Conservation (phyloP, 805 yeast species). For the Hanseniaspora osmophila region DNA sequence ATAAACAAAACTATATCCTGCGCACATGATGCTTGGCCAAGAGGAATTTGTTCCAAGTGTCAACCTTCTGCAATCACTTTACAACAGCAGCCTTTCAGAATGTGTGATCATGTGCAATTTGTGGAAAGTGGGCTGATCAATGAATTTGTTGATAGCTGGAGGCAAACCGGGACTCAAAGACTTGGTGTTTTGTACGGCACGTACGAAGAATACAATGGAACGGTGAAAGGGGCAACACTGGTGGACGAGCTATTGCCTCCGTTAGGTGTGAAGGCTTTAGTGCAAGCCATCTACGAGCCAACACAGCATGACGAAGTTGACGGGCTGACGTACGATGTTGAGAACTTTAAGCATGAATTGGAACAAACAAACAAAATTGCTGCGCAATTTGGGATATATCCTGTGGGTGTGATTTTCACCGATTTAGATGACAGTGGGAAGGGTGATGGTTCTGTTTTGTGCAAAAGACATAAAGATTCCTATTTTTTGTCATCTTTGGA, state of each 20-base stretch:
- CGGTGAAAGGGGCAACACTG: slow-evolving; percentile 3
- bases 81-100: slow-evolving; percentile 77
- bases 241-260: slow-evolving; percentile 36
- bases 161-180: slow-evolving; percentile 76
- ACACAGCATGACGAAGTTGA: slow-evolving; percentile 79
- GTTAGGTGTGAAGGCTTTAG: slow-evolving; percentile 84
- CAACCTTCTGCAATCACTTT: slow-evolving; percentile 92
- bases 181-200: slow-evolving; percentile 74
- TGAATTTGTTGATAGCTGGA: slow-evolving; percentile 82
- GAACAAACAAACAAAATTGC: slow-evolving; percentile 48
- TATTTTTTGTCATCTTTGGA: slow-evolving; percentile 85
- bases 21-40: slow-evolving; percentile 83
- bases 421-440: slow-evolving; percentile 80
- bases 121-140: slow-evolving; percentile 61
- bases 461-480: slow-evolving; percentile 85
- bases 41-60: slow-evolving; percentile 88
- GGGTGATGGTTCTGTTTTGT: slow-evolving; percentile 77
- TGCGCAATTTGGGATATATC: slow-evolving; percentile 41
- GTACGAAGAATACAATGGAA: slow-evolving; percentile 51
- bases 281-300: slow-evolving; percentile 88
- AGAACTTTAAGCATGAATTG: slow-evolving; percentile 24
- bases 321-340: slow-evolving; percentile 53
- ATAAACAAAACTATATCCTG: slow-evolving; percentile 44
- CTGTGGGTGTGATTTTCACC: slow-evolving; percentile 77
- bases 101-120: slow-evolving; percentile 96